Base-by-base conservation (phyloP, 768 basidiomycete genomes). In the Termitomyces sp. region DNA sequence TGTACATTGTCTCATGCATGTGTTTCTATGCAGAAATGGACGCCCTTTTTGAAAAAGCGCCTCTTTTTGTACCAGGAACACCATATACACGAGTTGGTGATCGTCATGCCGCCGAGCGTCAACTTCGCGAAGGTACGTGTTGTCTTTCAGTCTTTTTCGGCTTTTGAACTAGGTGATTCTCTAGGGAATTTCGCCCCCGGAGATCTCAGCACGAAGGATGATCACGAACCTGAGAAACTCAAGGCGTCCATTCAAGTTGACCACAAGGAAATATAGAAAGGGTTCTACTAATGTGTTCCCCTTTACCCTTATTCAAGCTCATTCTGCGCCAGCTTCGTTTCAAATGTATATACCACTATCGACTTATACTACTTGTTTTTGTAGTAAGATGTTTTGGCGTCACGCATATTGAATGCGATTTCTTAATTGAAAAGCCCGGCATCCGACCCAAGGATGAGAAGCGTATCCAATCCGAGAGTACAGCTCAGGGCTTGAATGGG, bases 21-120 rank as follows among this genome's bases (percentile, higher is more conserved):
- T 2, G 46, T 36, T 57, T 12, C 20, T 56, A 18, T 30, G 16
- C 8, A 77, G 77, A 78, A 64, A 78, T 79, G 77, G 77, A 78
- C 59, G 69, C 72, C 5, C 62, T 77, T 8, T 78, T 79, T 64
- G 72, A 73, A 49, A 69, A 71, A 18, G 66, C 74, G 1, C 78
- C 77, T 1, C 3, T 77, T 4, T 74, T 79, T 49, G 70, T 79
- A n/a, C 67, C 73, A 0, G 66, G 69, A 20, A 75, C 73, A 10
- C 59, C 61, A 1, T 78, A 74, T 59, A 71, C 74, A 23, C 71
- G 72, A 44, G 70, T 72, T 26, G 69, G 67, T n/a, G 73, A 77
- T 58, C 72, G 64, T 47, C 64, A 61, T 10, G 72, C 70, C 4
- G 75, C 73, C 5, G 77, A 78, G 61, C 58, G 72, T 30, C 74